phyloP scores from a whole-genome alignment of 1,284 basidiomycete genomes.

The Exobasidium cylindrosporum region DNA sequence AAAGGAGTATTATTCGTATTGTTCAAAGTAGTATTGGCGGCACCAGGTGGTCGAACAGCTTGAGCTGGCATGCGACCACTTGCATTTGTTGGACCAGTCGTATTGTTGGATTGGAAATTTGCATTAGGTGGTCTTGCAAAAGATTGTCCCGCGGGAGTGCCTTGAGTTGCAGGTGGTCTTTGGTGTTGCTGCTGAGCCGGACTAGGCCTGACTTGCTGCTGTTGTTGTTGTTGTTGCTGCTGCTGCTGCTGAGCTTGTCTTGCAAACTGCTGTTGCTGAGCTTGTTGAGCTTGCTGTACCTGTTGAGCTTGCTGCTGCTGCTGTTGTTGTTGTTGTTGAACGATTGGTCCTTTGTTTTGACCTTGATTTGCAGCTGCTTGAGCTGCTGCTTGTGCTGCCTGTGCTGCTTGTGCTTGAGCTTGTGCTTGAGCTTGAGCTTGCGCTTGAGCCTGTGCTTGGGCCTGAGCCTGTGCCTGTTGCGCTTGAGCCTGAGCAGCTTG shows the following conservation, averaged over 20 bases:
- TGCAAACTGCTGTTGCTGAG: slow-evolving; percentile 10
- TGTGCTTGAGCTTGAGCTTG: slow-evolving; percentile 12
- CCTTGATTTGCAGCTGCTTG: slow-evolving; percentile 2
- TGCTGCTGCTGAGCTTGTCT: slow-evolving; percentile 9
- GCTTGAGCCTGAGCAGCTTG: slow-evolving; percentile 17
- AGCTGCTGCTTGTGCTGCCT: slow-evolving; percentile 12
- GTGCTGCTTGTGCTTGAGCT: slow-evolving; percentile 17
- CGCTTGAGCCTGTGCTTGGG: slow-evolving; percentile 20
- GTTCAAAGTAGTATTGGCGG: not conserved
- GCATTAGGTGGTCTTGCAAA: not conserved
- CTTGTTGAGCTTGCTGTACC: slow-evolving; percentile 7
- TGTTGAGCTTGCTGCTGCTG: slow-evolving; percentile 3
- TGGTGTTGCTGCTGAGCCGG: slow-evolving; percentile 25
- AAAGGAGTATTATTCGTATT: not conserved
- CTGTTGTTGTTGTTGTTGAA: slow-evolving; percentile 20
- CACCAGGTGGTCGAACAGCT: not conserved
- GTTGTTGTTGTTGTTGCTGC: slow-evolving; percentile 23
- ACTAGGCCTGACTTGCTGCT: slow-evolving; percentile 21
- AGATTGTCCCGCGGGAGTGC: not conserved
- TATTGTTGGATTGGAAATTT: not conserved
- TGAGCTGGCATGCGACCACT: slow-evolving; percentile 3
- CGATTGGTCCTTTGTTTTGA: slow-evolving; percentile 13
- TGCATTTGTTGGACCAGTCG: not conserved
- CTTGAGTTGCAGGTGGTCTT: slow-evolving; percentile 7
- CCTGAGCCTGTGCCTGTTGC: slow-evolving; percentile 24